Base-by-base conservation (phyloP, 2,329 filamentous ascomycete species). In the Verticillium zaregamsianum region DNA sequence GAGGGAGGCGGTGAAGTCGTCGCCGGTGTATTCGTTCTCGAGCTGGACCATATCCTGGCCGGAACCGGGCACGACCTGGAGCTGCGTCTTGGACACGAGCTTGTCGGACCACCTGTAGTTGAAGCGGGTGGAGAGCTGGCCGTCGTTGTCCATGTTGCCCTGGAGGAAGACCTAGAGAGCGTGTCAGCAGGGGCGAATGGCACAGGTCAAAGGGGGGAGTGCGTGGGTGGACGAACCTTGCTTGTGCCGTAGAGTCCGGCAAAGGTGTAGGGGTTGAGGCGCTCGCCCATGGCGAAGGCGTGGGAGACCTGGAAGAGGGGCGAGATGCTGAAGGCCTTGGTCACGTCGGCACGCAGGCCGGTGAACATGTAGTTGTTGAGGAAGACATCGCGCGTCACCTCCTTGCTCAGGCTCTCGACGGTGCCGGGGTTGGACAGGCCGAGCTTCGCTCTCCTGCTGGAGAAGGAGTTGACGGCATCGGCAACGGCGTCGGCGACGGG, bases 221-320 rank as follows among this genome's bases (percentile, higher is more conserved):
- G 15, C 23, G 31, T 20, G 17, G 37, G 37, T 32, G 31, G 62
- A 81, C 85, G 69, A 79, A 97, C 94, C 84, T 92, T 94, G 78
- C 90, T 90, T 68, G 91, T 97, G 69, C 95, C 95, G 76, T 95
- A 97, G 73, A 99, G 87, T 67, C 91, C 92, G 68, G 93, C 92
- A 79, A 98, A 97, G 61, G 92, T 92, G 79, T 99, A 99, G 40
- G 95, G 95, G 75, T 93, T 93, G 76, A 96, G 83, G 68, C 90
- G 88, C 79, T 97, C 92, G 70, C 95, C 94, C 86, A 97, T 92
- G 61, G 94, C 90, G 77, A 99, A 95, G 70, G 95, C 92, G 81
- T 99, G 95, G 67, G 94, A 97, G 70, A 97, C 91, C 80, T 98
- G 94, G 84, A 99, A 99, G 68, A 98, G 82, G 62, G 95, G 95